Evolutionary conservation across 805 yeast species (phyloP), one percentile per base, ranked within the genome.

Genomic region (Lipomyces starkeyi): DNA sequence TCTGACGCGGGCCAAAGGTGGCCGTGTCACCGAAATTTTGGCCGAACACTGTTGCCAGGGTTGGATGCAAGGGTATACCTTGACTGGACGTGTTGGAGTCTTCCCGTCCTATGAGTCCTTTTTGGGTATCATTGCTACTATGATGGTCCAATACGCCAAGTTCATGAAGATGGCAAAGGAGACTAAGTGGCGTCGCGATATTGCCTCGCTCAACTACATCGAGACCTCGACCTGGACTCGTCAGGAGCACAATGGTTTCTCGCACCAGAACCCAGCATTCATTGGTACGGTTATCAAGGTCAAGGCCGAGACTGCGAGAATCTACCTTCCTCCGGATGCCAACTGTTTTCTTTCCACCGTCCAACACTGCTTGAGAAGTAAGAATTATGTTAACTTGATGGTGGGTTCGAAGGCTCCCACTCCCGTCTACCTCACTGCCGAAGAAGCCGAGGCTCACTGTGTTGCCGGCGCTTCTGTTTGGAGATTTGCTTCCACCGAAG

Each of bases 221-320:
- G 69, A 66, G 55, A 66, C 73, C 29, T 66, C 72, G 35, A 71
- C 73, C 57, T 69, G 72, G 72, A 57, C 72, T 22, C 70, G 73
- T 32, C 73, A 71, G 69, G 73, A 71, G 64, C 73, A 71, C 64
- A 71, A 71, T 56, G 73, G 73, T 17, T 71, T 69, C 64, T 69
- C 73, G 20, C 73, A 71, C 52, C 73, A 71, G 64, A 65, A 69
- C 57, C 73, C 73, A 20, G 64, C 68, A 22, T 71, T 71, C 43
- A 67, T 71, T 37, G 70, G 70, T 35, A 64, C 72, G 8, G 72
- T 71, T 54, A 66, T 69, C 64, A 67, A 69, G 55, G 35, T 69
- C 62, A 69, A 69, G 66, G 62, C 73, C 20, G 69, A 58, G 32
- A 63, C 64, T n/a, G 72, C 67, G n/a, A 68, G 73, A 11, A 69